Percentiles rank a stretch among this genome's conserved stretches.
phyloP scores from a whole-genome alignment of 768 basidiomycete genomes.

The Cubamyces sp. region DNA sequence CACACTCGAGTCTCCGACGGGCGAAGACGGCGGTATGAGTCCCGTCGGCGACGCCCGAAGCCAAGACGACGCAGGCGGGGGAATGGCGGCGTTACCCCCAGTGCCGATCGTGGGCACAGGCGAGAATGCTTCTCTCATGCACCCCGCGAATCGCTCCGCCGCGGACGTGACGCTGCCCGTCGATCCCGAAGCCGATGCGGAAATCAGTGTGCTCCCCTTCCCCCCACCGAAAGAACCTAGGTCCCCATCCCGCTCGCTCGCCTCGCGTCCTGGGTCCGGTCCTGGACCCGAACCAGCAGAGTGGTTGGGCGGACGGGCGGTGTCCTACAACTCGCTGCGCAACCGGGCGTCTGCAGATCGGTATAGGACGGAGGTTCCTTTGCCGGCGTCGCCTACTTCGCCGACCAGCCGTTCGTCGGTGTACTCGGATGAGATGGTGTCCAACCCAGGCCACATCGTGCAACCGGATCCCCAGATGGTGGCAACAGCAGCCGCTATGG shows the following conservation, averaged over 20 bases:
- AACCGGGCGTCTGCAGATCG: neutral
- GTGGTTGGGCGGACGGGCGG: slow-evolving; percentile 26
- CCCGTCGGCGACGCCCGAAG: slow-evolving; percentile 10
- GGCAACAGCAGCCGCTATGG: neutral
- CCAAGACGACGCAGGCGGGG: slow-evolving; percentile 18
- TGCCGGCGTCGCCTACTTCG: slow-evolving; percentile 2
- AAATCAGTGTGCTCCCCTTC: neutral
- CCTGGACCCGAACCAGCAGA: slow-evolving; percentile 23
- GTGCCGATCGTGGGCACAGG: slow-evolving; percentile 20
- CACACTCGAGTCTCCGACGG: slow-evolving; percentile 10
- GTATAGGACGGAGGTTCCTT: slow-evolving; percentile 7
- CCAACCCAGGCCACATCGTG: neutral
- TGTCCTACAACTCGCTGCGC: slow-evolving; percentile 15
- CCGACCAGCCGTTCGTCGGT: slow-evolving; percentile 11
- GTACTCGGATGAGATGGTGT: slow-evolving; percentile 21
- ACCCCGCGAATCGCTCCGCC: slow-evolving; percentile 20
- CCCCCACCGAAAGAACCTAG: slow-evolving; percentile 9
- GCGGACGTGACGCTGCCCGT: slow-evolving; percentile 7
- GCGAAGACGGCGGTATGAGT: slow-evolving; percentile 5
- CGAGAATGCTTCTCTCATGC: slow-evolving; percentile 23
- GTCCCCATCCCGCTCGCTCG: slow-evolving; percentile 18
- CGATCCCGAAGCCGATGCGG: neutral
- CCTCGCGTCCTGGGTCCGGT: slow-evolving; percentile 2
- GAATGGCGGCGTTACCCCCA: slow-evolving; percentile 3
- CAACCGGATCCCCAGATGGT: slow-evolving; percentile 5